phyloP scores from a whole-genome alignment of 2,329 filamentous ascomycete species.

The Pseudocercospora vitis region DNA sequence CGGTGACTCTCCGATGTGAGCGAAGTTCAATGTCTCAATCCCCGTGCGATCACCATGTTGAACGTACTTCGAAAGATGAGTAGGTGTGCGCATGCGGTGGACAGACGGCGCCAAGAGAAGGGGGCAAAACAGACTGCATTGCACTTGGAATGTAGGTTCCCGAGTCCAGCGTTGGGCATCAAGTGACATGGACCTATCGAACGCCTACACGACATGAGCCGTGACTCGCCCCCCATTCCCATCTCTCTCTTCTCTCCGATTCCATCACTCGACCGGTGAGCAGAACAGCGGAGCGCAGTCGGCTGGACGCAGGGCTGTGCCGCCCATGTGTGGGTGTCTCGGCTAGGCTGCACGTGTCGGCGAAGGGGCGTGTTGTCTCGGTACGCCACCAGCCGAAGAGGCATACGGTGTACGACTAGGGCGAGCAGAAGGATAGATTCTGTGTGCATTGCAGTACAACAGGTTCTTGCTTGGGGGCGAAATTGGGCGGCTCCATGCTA shows the following conservation, averaged over 20 bases:
- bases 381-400: slow-evolving; percentile 15
- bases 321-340: too few species aligned
- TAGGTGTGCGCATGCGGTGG: too few species aligned
- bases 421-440: not conserved
- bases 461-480: not conserved
- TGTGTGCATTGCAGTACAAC: not conserved
- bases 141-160: too few species aligned
- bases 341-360: not conserved
- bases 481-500: not conserved
- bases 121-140: not conserved
- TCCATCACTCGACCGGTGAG: slow-evolving; percentile 5
- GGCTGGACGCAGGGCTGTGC: not conserved
- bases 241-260: too few species aligned
- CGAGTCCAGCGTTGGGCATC: not conserved
- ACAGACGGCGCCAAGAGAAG: too few species aligned
- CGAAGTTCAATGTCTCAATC: too few species aligned
- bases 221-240: too few species aligned
- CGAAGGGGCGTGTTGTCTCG: not conserved
- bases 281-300: not conserved
- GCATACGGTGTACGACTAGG: slow-evolving; percentile 1
- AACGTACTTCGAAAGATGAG: too few species aligned
- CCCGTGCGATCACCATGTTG: too few species aligned
- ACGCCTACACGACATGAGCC: not conserved
- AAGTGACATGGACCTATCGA: not conserved
- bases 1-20: too few species aligned